Percentiles rank a stretch among this genome's conserved stretches.
Conservation (phyloP, 305 asterid genomes). For the Fraxinus nigra region DNA sequence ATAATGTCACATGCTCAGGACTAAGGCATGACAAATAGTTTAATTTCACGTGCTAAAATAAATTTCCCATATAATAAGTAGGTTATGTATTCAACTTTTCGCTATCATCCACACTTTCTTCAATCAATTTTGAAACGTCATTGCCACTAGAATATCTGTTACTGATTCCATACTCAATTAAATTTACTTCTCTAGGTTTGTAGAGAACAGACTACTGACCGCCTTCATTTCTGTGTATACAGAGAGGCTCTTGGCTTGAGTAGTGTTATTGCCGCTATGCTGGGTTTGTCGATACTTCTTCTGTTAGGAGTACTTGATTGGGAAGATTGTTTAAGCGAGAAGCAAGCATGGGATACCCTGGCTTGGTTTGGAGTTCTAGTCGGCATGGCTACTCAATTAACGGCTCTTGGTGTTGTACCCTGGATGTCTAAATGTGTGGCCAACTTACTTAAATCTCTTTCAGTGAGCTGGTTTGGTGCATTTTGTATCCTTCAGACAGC, state of each 20-base stretch:
- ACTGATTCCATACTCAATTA: background rate
- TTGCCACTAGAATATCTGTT: background rate
- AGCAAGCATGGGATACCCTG: constrained; percentile 77
- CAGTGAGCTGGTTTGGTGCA: constrained; percentile 41
- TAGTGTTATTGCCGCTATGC: constrained; percentile 67
- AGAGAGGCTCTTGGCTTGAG: constrained; percentile 47
- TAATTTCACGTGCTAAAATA: background rate
- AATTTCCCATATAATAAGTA: background rate
- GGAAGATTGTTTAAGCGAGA: constrained; percentile 78
- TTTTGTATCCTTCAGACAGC: constrained; percentile 55
- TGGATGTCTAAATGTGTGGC: constrained; percentile 69
- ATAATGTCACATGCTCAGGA: background rate
- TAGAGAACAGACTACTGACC: background rate
- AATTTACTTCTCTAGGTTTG: background rate
- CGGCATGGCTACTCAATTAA: constrained; percentile 72
- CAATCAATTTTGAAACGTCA: background rate
- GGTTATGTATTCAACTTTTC: background rate
- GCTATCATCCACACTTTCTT: background rate
- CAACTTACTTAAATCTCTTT: constrained; percentile 39
- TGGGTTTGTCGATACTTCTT: constrained; percentile 64
- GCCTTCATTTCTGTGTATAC: background rate
- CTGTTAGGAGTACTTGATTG: constrained; percentile 55
- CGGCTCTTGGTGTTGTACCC: constrained; percentile 49
- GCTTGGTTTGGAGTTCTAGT: constrained; percentile 75
- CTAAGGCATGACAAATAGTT: background rate